Evolutionary conservation across 495 filamentous ascomycete species (phyloP).

Genomic region (Paragyromitra xinjiangensis): DNA sequence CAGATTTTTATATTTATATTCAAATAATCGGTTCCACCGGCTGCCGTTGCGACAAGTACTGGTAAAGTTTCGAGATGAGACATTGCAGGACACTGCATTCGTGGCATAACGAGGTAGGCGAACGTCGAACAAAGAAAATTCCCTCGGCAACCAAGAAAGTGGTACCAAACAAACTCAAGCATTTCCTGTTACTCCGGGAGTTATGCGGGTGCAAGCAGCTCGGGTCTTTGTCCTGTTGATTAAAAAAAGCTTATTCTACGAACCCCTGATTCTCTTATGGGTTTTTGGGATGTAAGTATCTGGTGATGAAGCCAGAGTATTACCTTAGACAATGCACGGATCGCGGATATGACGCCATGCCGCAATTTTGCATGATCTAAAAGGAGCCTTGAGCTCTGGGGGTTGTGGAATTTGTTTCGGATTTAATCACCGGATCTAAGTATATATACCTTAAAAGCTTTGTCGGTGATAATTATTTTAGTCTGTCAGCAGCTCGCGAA

Average conservation of each 20-base stretch:
- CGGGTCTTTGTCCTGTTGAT: conserved; percentile 32
- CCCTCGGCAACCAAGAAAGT: neutral
- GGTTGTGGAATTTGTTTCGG: neutral
- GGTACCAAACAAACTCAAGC: conserved; percentile 31
- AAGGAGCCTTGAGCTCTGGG: neutral
- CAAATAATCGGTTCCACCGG: neutral
- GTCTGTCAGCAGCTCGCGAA: neutral
- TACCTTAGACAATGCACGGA: neutral
- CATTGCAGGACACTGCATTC: conserved; percentile 22
- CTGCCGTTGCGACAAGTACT: neutral
- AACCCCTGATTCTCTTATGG: neutral
- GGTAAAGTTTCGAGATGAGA: conserved; percentile 20
- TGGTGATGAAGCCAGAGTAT: neutral
- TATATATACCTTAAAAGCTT: neutral
- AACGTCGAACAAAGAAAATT: conserved; percentile 43
- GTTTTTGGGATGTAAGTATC: neutral
- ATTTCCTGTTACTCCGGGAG: conserved; percentile 1
- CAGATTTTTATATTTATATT: conserved; percentile 29
- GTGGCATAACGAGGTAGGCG: conserved; percentile 30
- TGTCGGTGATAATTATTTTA: neutral
- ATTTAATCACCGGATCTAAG: neutral
- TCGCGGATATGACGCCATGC: neutral
- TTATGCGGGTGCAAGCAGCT: conserved; percentile 28
- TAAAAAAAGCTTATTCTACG: conserved; percentile 22
- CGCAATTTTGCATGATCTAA: neutral